Conservation (phyloP, 2,329 filamentous ascomycete species). For the Simplicillium sp. region DNA sequence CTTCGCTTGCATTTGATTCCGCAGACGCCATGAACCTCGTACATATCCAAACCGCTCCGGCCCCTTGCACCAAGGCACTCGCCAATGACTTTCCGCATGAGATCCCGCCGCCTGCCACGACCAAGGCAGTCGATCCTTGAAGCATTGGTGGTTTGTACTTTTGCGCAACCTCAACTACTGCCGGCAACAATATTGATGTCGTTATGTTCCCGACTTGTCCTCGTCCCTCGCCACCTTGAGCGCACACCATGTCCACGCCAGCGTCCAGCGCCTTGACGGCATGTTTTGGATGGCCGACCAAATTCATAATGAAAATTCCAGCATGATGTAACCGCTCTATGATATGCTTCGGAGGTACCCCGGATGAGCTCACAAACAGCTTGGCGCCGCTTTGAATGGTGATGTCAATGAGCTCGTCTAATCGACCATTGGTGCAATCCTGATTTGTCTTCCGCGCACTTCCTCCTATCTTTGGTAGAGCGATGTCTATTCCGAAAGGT, state of each 20-base stretch:
- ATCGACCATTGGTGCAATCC: slow-evolving; percentile 83
- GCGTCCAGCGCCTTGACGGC: slow-evolving; percentile 78
- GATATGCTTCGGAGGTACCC: slow-evolving; percentile 65
- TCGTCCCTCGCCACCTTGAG: slow-evolving; percentile 90
- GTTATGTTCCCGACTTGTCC: slow-evolving; percentile 86
- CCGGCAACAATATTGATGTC: slow-evolving; percentile 76
- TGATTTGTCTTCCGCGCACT: slow-evolving; percentile 83
- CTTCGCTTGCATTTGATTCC: slow-evolving; percentile 70
- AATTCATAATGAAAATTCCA: slow-evolving; percentile 87
- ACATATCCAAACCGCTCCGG: slow-evolving; percentile 84
- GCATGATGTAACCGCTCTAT: slow-evolving; percentile 70
- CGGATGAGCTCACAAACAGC: slow-evolving; percentile 82
- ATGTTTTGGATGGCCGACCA: slow-evolving; percentile 93
- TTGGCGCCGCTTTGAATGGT: slow-evolving; percentile 72
- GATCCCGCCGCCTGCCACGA: slow-evolving; percentile 84
- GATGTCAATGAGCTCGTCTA: slow-evolving; percentile 81
- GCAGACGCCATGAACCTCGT: slow-evolving; percentile 82
- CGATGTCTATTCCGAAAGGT: slow-evolving; percentile 86
- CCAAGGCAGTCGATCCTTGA: slow-evolving; percentile 61
- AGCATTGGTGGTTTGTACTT: slow-evolving; percentile 61
- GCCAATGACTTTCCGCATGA: slow-evolving; percentile 74
- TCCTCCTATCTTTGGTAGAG: slow-evolving; percentile 80
- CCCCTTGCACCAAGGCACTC: slow-evolving; percentile 76
- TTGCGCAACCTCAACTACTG: slow-evolving; percentile 73
- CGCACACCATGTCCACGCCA: slow-evolving; percentile 84